phyloP scores from a whole-genome alignment of 2,329 filamentous ascomycete species.

The Fusarium subtropicale region DNA sequence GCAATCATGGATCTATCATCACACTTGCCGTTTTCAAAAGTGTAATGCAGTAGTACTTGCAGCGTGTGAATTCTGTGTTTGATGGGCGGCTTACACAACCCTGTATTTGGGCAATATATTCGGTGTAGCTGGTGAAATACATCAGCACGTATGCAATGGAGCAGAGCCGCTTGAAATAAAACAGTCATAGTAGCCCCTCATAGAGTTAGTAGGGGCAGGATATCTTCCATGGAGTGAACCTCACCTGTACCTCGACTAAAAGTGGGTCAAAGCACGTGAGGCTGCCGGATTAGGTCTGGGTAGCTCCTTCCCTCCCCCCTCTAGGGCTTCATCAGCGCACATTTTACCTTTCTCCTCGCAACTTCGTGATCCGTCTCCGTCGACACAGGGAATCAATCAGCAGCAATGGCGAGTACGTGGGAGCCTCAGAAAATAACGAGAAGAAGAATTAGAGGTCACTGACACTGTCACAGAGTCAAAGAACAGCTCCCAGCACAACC shows the following conservation, averaged over 20 bases:
- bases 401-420: slow-evolving; percentile 58
- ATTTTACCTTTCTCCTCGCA: slow-evolving; percentile 44
- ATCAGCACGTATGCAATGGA: not conserved
- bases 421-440: not conserved
- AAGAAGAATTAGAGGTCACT: slow-evolving; percentile 21
- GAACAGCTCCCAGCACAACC: slow-evolving; percentile 99
- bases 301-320: slow-evolving; percentile 32
- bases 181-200: not conserved
- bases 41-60: not conserved
- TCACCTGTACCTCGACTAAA: not conserved
- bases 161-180: not conserved
- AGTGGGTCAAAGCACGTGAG: slow-evolving; percentile 15
- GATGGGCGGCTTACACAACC: not conserved
- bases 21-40: not conserved
- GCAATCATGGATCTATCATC: not conserved
- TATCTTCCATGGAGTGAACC: not conserved
- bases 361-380: slow-evolving; percentile 46
- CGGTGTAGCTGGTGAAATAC: not conserved
- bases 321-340: slow-evolving; percentile 49
- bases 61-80: not conserved
- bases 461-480: slow-evolving; percentile 81
- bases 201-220: not conserved
- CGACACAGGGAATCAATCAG: slow-evolving; percentile 48
- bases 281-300: slow-evolving; percentile 32
- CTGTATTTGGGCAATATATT: not conserved